phyloP scores from a whole-genome alignment of 352 stramenopile genomes.

The Pythium plurisporium region DNA sequence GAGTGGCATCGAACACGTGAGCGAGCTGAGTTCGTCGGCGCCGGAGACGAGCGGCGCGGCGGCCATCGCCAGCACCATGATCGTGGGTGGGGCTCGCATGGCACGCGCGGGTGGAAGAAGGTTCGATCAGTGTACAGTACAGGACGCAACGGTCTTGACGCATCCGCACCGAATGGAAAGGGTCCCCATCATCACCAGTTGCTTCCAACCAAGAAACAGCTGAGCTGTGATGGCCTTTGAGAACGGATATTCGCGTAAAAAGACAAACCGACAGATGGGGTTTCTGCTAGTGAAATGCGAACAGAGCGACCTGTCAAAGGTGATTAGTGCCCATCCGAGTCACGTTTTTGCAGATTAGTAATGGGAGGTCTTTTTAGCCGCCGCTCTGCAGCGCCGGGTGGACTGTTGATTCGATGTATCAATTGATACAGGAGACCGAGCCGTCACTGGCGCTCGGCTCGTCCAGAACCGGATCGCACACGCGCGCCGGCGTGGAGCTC shows the following conservation, averaged over 20 bases:
- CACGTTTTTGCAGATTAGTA: neutral
- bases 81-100: slow-evolving; percentile 1
- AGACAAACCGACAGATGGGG: neutral
- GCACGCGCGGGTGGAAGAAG: neutral
- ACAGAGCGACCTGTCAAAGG: neutral
- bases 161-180: too few relatives aligned
- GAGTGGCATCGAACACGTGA: neutral
- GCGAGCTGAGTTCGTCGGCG: neutral
- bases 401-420: neutral
- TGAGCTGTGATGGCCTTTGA: neutral
- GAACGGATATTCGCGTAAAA: neutral
- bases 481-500: too few relatives aligned
- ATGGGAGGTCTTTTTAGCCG: neutral
- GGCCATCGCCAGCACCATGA: neutral
- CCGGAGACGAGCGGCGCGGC: neutral
- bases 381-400: neutral
- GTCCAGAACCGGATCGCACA: too few relatives aligned
- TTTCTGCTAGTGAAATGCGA: neutral
- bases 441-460: too few relatives aligned
- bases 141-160: too few relatives aligned
- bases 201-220: neutral
- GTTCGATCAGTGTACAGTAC: neutral
- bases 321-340: too few relatives aligned
- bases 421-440: neutral
- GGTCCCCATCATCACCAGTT: neutral